Conservation (phyloP, 441 rosid species). For the Erysimum pusillum region DNA sequence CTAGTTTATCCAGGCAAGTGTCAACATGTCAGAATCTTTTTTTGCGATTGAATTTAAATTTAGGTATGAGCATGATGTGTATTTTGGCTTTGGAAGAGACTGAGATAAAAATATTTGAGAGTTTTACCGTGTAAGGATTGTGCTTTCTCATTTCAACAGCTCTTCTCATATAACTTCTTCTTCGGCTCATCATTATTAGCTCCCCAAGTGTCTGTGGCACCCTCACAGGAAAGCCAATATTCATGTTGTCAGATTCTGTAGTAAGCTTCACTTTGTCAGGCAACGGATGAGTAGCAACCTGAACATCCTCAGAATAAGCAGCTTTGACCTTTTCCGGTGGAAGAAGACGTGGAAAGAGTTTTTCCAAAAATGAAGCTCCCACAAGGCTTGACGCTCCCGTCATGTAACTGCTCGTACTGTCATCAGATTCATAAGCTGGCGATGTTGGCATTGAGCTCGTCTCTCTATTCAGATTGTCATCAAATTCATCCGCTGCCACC, state of each 20-base stretch:
- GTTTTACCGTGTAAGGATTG: slow-evolving; percentile 65
- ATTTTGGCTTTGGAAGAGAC: slow-evolving; percentile 25
- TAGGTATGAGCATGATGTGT: slow-evolving; percentile 4
- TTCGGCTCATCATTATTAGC: slow-evolving; percentile 83
- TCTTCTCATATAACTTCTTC: slow-evolving; percentile 75
- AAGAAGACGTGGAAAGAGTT: slow-evolving; percentile 77
- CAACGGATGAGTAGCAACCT: slow-evolving; percentile 44
- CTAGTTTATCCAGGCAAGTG: slow-evolving; percentile 52
- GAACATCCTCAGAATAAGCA: slow-evolving; percentile 27
- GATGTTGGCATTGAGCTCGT: slow-evolving; percentile 52
- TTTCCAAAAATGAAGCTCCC: slow-evolving; percentile 78
- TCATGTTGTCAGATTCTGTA: slow-evolving; percentile 43
- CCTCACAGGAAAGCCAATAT: slow-evolving; percentile 47
- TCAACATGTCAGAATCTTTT: slow-evolving; percentile 16
- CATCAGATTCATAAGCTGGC: slow-evolving; percentile 65
- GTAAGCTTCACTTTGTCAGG: slow-evolving; percentile 40
- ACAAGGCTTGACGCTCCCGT: slow-evolving; percentile 72
- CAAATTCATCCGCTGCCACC: slow-evolving; percentile 46
- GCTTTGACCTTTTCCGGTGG: slow-evolving; percentile 53
- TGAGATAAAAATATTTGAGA: slow-evolving; percentile 15
- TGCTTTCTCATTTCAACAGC: slow-evolving; percentile 62
- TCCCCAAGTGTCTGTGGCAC: slow-evolving; percentile 79
- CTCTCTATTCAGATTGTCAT: slow-evolving; percentile 42
- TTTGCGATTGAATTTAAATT: slow-evolving; percentile 2
- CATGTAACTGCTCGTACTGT: slow-evolving; percentile 73